These are phyloP conservation scores for Geranium incanum DNA, from an alignment of 441 rosid genomes.

Conservation along the genomic window DNA sequence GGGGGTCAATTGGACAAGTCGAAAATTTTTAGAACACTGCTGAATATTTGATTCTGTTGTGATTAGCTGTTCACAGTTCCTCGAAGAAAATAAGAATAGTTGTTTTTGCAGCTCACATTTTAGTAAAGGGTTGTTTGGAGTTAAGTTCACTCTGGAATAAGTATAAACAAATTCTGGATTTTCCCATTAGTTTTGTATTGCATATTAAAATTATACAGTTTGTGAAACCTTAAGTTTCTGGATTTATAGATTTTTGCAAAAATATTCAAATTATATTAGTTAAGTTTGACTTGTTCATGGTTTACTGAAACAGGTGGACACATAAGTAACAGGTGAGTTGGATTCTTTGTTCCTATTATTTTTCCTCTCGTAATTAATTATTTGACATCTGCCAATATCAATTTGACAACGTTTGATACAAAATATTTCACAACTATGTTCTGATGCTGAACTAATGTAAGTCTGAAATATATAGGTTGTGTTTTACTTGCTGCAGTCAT, in stretches of 20 bases:
- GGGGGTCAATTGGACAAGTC: too few species aligned
- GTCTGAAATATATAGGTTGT: background rate
- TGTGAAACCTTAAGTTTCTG: background rate
- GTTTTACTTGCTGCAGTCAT: background rate
- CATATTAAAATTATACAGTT: too few species aligned
- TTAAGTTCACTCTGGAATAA: background rate
- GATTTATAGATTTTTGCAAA: too few species aligned
- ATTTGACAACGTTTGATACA: background rate
- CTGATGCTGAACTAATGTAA: background rate
- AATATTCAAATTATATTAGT: background rate
- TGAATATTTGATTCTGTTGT: background rate
- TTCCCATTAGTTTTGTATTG: background rate
- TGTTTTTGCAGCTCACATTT: background rate
- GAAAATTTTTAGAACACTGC: too few species aligned
- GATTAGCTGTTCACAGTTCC: background rate
- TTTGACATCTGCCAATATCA: background rate
- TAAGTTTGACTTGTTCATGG: constrained; percentile 5
- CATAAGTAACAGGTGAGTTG: constrained; percentile 61
- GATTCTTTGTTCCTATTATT: background rate
- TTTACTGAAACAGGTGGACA: constrained; percentile 55
- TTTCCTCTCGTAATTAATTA: background rate
- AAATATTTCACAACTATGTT: background rate
- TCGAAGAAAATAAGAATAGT: background rate
- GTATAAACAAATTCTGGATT: background rate
- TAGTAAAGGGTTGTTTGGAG: background rate